phyloP scores from a whole-genome alignment of 345 rosid species.

The Murraya koenigii region DNA sequence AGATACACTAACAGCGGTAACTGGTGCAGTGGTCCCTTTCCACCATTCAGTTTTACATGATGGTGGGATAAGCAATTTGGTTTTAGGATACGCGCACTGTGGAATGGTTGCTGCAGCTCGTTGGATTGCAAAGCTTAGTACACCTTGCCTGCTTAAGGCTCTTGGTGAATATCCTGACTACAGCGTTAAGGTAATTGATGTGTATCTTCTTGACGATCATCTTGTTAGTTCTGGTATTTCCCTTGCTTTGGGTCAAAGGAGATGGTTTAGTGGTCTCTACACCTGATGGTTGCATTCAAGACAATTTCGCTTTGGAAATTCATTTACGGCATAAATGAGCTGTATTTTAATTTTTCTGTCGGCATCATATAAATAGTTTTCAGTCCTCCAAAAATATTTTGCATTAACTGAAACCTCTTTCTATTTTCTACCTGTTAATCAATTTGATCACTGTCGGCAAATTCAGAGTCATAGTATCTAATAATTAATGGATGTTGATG shows the following conservation, averaged over 20 bases:
- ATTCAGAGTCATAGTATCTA: neutral
- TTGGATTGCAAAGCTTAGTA: constrained; percentile 92
- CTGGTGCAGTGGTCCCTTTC: constrained; percentile 97
- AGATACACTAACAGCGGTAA: constrained; percentile 95
- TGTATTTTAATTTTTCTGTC: neutral
- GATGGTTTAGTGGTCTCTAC: neutral
- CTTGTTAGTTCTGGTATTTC: neutral
- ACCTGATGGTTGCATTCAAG: no score
- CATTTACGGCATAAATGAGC: neutral
- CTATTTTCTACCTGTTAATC: no score
- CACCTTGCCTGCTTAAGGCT: constrained; percentile 73
- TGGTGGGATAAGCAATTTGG: constrained; percentile 91
- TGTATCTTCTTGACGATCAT: neutral
- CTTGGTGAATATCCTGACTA: constrained; percentile 68
- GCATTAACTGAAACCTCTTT: neutral
- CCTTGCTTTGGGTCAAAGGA: neutral
- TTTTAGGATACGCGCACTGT: constrained; percentile 95
- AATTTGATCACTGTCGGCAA: neutral
- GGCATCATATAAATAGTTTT: neutral
- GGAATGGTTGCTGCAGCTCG: constrained; percentile 99
- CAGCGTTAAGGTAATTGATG: constrained; percentile 65
- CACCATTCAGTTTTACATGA: constrained; percentile 94
- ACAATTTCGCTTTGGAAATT: no score
- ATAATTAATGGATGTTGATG: neutral
- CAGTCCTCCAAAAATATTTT: neutral